Base-by-base conservation (phyloP, 345 rosid genomes). In the Salix udensis region DNA sequence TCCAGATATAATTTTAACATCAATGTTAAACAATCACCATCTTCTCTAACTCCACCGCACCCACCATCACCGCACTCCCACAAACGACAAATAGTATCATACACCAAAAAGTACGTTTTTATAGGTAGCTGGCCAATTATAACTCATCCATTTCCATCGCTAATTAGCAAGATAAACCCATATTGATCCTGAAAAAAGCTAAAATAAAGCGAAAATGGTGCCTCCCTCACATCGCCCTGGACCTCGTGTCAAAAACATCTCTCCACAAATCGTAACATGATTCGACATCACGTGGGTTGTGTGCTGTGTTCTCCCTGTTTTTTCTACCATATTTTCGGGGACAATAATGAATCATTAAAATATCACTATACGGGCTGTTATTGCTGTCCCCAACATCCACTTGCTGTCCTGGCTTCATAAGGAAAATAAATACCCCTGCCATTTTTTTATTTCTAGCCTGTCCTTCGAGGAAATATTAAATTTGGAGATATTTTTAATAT, bases 251-350 rank as follows among this genome's bases (percentile, higher is more conserved):
- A 67, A 68, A 44, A 74, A 65, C 67, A 61, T 23, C 28, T 23
- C 65, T 58, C 28, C 46, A 18, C 48, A 70, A 36, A 30, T 68
- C 71, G 82, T 70, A 40, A 55, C 8, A 80, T 84, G 90, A 86
- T 78, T 83, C 85, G 80, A 65, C 67, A 46, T 86, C 88, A 87
- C 88, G 87, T 86, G 92, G 88, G 78, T n/a, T 74, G 70, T 82
- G 84, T 72, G 82, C 82, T 73, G 84, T 73, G 84, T 65, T 75
- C 65, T 24, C 68, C 46, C 75, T 65, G n/a, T 76, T 74, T 36
- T 77, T 66, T 52, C 70, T 65, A 69, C 81, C 42, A 23, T 76
- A 69, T 84, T 74, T 68, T 72, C 46, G 73, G 65, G 53, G 76
- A 79, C 81, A 80, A 84, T 84, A 74, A 80, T 79, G 77, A 75